Percentiles rank a stretch among this genome's conserved stretches.
phyloP scores from a whole-genome alignment of 169 alveolate species.

The Eimeria sp. region DNA sequence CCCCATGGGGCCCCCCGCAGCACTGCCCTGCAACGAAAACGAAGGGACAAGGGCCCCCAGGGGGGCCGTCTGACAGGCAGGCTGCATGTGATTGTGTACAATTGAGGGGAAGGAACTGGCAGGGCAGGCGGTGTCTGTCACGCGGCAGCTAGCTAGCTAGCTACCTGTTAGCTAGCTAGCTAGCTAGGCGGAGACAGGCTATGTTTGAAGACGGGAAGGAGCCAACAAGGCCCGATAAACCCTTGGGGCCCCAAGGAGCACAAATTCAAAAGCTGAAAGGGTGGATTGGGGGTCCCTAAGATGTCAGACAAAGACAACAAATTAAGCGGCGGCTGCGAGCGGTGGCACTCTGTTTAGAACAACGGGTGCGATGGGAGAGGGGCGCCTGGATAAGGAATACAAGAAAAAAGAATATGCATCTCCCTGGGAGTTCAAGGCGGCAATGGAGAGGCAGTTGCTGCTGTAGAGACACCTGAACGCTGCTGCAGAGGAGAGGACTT shows the following conservation, averaged over 20 bases:
- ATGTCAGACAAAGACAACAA: background rate
- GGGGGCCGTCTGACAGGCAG: conserved; percentile 31
- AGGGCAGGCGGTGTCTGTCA: conserved; percentile 7
- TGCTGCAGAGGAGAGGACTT: background rate
- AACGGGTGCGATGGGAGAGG: conserved; percentile 12
- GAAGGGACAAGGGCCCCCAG: conserved; percentile 16
- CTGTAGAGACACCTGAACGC: conserved; percentile 7
- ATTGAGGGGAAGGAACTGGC: background rate
- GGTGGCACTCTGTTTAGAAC: background rate
- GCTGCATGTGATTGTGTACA: background rate
- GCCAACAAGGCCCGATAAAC: background rate
- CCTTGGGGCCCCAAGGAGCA: background rate
- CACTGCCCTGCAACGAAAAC: background rate
- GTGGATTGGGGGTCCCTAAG: background rate
- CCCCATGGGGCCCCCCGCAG: conserved; percentile 1
- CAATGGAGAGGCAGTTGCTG: background rate
- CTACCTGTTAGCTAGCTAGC: background rate
- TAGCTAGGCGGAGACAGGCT: background rate
- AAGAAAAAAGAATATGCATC: background rate
- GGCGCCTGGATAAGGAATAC: background rate
- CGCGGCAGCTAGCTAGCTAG: background rate
- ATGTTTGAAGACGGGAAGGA: background rate
- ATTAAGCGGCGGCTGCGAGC: background rate
- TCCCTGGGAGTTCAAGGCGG: conserved; percentile 6
- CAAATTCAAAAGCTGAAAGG: background rate